Base-by-base conservation (phyloP, 371 early-diverging fungal species). In the Apophysomyces elegans region DNA sequence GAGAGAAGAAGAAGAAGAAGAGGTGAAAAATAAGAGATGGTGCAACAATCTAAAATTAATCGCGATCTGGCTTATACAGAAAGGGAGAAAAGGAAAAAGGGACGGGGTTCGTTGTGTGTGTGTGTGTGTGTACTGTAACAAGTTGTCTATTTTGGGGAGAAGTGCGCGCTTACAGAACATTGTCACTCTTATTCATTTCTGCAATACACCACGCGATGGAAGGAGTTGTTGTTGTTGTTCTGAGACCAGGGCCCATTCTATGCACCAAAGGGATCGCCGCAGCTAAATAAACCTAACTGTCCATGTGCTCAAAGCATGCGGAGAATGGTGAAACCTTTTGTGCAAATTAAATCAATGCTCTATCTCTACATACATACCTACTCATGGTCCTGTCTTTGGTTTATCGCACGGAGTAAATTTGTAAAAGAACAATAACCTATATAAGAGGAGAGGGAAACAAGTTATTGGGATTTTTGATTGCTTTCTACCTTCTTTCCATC, bases 241-340 rank as follows among this genome's bases (percentile, higher is more conserved):
- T 26, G 32, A 26, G 54, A 50, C 54, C 54, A 50, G 54, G 54
- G 54, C 16, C 54, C 54, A 21, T 21, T 50, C 18, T 21, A 18
- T 18, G 32, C 21, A 21, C 18, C 5, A 21, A 21, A 50, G 21
- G 21, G 54, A 50, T 50, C 54, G 54, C 54, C 54, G 54, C 54
- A 50, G 54, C 54, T 50, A 26, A 26, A 26, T 3, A 3, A 26
- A 26, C 32, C 32, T 26, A 26, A 7, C n/a, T 18, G 21, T 26
- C n/a, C 54, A 50, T 50, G 54, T 50, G 54, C 11, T 50, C 54
- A 50, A 50, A 50, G 41, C 54, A 50, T 21, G 21, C 54, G 54
- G 54, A 50, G 54, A 50, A 50, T 50, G 5, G 54, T 50, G 54
- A 50, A 50, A 16, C 21, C 21, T 50, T 26, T 50, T 50, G 21